phyloP scores from a whole-genome alignment of 176 grass and related monocot species.

The Carex kokanica region DNA sequence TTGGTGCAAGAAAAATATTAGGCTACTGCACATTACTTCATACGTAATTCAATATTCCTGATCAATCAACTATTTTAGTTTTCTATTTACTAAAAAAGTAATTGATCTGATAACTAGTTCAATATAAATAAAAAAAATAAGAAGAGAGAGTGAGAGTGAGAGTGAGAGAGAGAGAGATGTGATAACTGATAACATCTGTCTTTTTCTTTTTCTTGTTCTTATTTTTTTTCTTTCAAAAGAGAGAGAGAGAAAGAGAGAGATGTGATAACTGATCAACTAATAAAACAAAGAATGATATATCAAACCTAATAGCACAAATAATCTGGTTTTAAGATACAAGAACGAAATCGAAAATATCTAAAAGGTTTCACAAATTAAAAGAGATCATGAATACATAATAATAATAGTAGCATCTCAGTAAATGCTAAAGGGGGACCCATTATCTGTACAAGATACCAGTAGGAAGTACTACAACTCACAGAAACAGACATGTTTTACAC shows the following conservation, averaged over 20 bases:
- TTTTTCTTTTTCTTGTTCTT: no score
- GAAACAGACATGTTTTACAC: background rate
- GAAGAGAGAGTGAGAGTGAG: background rate
- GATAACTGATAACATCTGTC: no score
- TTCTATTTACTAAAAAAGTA: background rate
- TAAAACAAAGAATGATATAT: background rate
- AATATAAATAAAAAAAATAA: background rate
- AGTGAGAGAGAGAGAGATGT: no score
- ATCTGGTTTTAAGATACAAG: background rate
- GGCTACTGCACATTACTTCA: background rate
- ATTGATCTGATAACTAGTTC: background rate
- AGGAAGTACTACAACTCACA: slow-evolving; percentile 3
- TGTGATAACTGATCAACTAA: background rate
- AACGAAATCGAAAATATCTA: background rate
- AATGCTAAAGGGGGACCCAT: background rate
- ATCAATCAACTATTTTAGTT: background rate
- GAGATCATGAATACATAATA: background rate
- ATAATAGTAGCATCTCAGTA: background rate
- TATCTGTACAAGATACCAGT: slow-evolving; percentile 15
- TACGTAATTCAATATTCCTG: background rate
- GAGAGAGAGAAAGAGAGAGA: background rate
- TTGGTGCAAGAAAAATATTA: background rate
- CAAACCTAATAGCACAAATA: background rate
- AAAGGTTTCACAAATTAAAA: background rate
- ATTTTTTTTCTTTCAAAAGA: no score